phyloP scores from a whole-genome alignment of 345 rosid species.

The Cardamine occulta region DNA sequence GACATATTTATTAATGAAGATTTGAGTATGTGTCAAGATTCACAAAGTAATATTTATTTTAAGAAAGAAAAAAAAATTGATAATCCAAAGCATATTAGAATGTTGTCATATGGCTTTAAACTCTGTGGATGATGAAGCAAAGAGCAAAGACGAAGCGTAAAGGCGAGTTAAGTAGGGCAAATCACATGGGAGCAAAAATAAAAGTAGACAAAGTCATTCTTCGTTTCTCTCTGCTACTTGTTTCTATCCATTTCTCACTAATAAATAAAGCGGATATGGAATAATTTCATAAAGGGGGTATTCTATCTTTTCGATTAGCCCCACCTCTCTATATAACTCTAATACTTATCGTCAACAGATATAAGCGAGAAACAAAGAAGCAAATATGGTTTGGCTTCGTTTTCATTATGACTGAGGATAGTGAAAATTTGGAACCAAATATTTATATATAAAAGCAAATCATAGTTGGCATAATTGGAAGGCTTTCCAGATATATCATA shows the following conservation, averaged over 20 bases:
- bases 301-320: not conserved
- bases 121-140: slow-evolving; percentile 22
- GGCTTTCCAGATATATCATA: not conserved
- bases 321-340: not conserved
- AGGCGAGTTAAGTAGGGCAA: slow-evolving; percentile 40
- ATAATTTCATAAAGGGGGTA: not conserved
- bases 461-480: not conserved
- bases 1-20: not conserved
- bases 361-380: not conserved
- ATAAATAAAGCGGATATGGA: slow-evolving; percentile 14
- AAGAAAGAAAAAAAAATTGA: not conserved
- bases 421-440: too few relatives aligned
- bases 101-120: not conserved
- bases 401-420: not conserved
- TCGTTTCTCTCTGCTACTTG: slow-evolving; percentile 15
- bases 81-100: slow-evolving; percentile 2
- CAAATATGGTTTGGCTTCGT: not conserved
- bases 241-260: slow-evolving; percentile 1
- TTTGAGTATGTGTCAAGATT: not conserved
- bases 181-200: slow-evolving; percentile 32
- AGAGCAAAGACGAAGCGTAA: slow-evolving; percentile 38
- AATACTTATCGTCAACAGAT: not conserved
- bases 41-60: not conserved
- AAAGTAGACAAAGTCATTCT: slow-evolving; percentile 29
- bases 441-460: not conserved